Evolutionary conservation across 768 basidiomycete genomes (phyloP), one percentile per base, ranked within the genome.

Genomic region (Macrolepiota dolichaula): DNA sequence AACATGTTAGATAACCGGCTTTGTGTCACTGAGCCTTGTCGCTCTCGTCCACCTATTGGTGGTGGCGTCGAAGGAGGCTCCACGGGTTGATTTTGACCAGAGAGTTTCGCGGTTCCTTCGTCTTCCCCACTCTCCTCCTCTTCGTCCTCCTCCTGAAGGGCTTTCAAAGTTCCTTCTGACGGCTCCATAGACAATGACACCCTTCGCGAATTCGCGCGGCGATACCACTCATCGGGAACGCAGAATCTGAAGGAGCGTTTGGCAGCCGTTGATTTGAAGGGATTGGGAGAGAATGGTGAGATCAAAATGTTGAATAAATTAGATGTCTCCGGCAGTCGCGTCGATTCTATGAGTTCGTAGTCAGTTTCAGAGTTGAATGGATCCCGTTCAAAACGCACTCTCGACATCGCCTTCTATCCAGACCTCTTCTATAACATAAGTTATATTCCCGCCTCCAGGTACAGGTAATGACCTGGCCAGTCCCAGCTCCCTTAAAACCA

Each of bases 171-270:
- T 25, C 77, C 73, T 32, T 85, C 79, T 2, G 85, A 85, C 2
- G 84, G 81, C 36, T 79, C 79, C 9, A 75, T 55, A 0, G 83
- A 81, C 24, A 77, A 69, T 13, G 85, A 83, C 1, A 79, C 67
- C 40, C 73, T 76, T 0, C 84, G 83, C 6, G 85, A 81, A 63
- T 82, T 88, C 19, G 85, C 84, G 17, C 89, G 82, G 59, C 85
- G 84, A 71, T 85, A 93, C 92, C 88, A 93, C 68, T 88, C 87
- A 56, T 89, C 89, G 1, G 89, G 89, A 7, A 94, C 84, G 63
- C 86, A 89, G 58, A 92, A 81, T 27, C 81, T 79, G 67, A 89
- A 84, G 7, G 65, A 68, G 9, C 83, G 83, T 19, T 67, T 74
- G 1, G 80, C 79, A 29, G 69, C 65, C 3, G 57, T 17, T n/a